These are phyloP conservation scores for Tanacetum coccineum DNA, from an alignment of 129 eudicot genomes.

Conservation along the genomic window DNA sequence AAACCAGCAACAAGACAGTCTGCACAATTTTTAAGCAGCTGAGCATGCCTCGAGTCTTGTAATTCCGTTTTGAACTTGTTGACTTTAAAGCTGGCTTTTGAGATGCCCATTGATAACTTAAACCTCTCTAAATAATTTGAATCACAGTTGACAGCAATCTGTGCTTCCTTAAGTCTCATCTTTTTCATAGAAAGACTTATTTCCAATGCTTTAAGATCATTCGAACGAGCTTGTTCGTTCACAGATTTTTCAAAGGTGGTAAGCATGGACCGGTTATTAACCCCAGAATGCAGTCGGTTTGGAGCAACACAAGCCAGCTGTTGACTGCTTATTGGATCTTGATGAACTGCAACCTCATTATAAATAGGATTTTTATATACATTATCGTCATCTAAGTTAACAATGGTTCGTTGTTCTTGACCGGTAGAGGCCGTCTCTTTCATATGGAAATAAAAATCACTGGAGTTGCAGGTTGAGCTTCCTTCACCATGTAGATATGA, in stretches of 20 bases:
- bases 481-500: conserved; percentile 28
- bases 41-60: conserved; percentile 61
- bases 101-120: conserved; percentile 76
- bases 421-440: conserved; percentile 14
- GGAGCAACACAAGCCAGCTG: conserved; percentile 39
- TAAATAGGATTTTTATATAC: conserved; percentile 13
- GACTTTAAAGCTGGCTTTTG: conserved; percentile 64
- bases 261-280: conserved; percentile 25
- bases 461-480: conserved; percentile 17
- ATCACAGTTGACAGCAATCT: conserved; percentile 50
- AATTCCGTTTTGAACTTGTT: conserved; percentile 71
- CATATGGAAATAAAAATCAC: conserved; percentile 26
- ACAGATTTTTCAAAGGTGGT: conserved; percentile 62
- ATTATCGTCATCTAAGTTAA: conserved; percentile 31
- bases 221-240: conserved; percentile 78
- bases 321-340: conserved; percentile 28
- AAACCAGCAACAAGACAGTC: conserved; percentile 86
- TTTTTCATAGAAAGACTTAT: conserved; percentile 61
- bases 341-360: conserved; percentile 40
- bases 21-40: conserved; percentile 62
- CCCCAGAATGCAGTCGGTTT: conserved; percentile 18
- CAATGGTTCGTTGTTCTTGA: conserved; percentile 23
- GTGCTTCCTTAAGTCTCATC: conserved; percentile 72
- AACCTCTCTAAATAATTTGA: conserved; percentile 66
- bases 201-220: conserved; percentile 66